Evolutionary conservation across 768 basidiomycete species (phyloP), one percentile per base, ranked within the genome.

Genomic region (Pulveroboletus sp.): DNA sequence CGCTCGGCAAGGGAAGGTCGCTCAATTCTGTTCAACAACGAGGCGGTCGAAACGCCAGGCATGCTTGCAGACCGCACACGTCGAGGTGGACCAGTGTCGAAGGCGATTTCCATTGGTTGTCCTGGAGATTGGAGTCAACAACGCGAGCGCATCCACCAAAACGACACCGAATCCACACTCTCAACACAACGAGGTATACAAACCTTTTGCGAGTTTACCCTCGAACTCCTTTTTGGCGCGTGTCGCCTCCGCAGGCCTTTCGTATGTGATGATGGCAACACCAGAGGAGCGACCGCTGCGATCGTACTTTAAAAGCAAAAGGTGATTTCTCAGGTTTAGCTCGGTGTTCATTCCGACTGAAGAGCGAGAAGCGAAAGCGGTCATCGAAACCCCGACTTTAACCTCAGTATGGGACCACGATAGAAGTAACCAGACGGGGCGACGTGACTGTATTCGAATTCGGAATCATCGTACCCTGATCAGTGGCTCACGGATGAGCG

Each of bases 251-350:
- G 78, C 76, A 15, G 78, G 59, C 3, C 83, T 89, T 70, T 90
- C 86, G 71, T 84, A 95, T 8, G 82, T 76, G 65, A 96, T 74
- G 58, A 82, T 79, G 50, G 87, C 93, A 58, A 82, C 77, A 52
- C 93, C 93, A 17, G 80, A 82, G 40, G 93, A 95, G 66, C 93
- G 88, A 58, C 93, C 93, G 60, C 93, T 94, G 67, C 88, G 85
- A 73, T 96, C 93, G 76, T 93, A 96, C 93, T 96, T 80, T 65
- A 73, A 72, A 69, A 72, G 67, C 64, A 63, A 67, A 69, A 65
- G 63, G 63, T 66, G 65, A 60, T 69, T 76, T 78, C 66, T 77
- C 73, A 82, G 68, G 81, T 78, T 79, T 77, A 79, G 76, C 70
- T 76, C 68, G 72, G 76, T 66, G 66, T 66, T 68, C 63, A 67